A percentile compares a stretch with the other conserved stretches of the same genome.
These are phyloP conservation scores for Quercus lobata DNA, from an alignment of 331 rosid genomes.

Conservation along the genomic window DNA sequence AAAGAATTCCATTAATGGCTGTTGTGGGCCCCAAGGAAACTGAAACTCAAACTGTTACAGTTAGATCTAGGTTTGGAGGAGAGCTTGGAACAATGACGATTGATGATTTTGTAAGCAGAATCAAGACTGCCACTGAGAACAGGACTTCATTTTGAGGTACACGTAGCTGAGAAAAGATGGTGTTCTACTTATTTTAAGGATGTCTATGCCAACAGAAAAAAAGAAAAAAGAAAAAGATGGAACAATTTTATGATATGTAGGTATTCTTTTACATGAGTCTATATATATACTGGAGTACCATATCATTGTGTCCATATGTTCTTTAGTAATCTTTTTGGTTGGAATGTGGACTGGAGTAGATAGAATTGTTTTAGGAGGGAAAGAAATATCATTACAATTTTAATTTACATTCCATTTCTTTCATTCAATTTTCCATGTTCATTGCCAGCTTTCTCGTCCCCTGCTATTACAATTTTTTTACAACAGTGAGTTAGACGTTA, in stretches of 20 bases:
- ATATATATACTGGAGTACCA: neutral
- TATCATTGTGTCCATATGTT: neutral
- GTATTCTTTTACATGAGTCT: neutral
- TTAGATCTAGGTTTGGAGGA: slow-evolving; percentile 84
- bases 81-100: slow-evolving; percentile 75
- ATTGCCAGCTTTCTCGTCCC: neutral
- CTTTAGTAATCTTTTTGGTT: neutral
- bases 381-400: neutral
- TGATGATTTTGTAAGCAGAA: slow-evolving; percentile 69
- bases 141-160: slow-evolving; percentile 42
- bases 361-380: neutral
- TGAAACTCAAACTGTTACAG: slow-evolving; percentile 69
- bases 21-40: slow-evolving; percentile 91
- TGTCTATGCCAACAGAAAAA: neutral
- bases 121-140: slow-evolving; percentile 49
- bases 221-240: neutral
- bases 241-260: neutral
- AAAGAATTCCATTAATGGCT: slow-evolving; percentile 88
- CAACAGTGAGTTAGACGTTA: neutral
- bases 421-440: neutral
- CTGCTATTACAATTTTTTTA: neutral
- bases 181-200: neutral
- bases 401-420: neutral
- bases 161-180: neutral
- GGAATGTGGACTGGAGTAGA: neutral